Percentiles rank a stretch among this genome's conserved stretches.
These are phyloP conservation scores for Chrysoporthe deuterocubensis DNA, from an alignment of 2,329 filamentous ascomycete species.

Conservation along the genomic window DNA sequence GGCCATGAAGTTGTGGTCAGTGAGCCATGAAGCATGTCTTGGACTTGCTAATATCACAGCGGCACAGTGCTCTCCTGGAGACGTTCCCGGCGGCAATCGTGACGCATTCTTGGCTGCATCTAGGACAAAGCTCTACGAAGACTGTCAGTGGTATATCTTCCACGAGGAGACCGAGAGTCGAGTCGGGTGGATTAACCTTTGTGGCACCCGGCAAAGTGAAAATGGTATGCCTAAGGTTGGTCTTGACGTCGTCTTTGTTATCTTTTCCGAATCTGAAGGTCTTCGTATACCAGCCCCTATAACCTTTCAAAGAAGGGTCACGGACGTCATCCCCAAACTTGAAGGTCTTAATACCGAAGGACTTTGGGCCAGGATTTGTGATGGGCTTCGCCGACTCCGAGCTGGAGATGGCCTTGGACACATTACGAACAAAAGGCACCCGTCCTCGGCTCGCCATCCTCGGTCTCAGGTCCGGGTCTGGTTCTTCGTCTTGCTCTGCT, in stretches of 20 bases:
- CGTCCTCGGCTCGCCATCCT: neutral
- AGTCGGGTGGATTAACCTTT: neutral
- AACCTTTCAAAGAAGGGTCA: neutral
- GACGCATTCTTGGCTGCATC: neutral
- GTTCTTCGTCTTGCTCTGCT: neutral
- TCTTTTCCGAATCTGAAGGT: neutral
- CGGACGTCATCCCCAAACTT: neutral
- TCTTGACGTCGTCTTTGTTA: neutral
- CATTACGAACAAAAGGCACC: neutral
- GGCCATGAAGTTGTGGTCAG: slow-evolving; percentile 47
- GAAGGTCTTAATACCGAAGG: neutral
- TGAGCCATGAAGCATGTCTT: slow-evolving; percentile 51
- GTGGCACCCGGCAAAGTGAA: slow-evolving; percentile 13
- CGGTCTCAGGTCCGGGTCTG: neutral
- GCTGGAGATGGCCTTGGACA: neutral
- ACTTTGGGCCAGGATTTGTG: neutral
- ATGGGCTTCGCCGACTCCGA: neutral
- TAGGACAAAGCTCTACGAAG: slow-evolving; percentile 2
- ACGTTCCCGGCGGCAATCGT: neutral
- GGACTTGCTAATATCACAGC: slow-evolving; percentile 56
- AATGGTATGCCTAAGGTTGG: neutral
- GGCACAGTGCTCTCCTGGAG: slow-evolving; percentile 37
- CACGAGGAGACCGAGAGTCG: too few relatives aligned
- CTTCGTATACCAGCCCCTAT: neutral
- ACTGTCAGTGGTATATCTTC: neutral